phyloP scores from a whole-genome alignment of 176 grass and related monocot species.

The Rhynchospora breviuscula region DNA sequence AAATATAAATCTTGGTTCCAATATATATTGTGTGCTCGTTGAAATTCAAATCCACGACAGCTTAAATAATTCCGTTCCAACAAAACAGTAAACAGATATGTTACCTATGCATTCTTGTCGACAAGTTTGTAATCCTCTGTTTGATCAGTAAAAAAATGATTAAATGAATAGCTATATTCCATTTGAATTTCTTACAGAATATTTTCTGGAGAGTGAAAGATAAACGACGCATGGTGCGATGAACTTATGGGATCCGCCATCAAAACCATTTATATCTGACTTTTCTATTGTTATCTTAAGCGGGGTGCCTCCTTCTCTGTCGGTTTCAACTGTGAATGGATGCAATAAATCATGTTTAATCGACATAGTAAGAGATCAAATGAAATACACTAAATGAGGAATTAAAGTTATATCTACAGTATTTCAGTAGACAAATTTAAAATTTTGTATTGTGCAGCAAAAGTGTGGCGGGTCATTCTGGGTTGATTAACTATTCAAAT shows the following conservation, averaged over 20 bases:
- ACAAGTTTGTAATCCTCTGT: background rate
- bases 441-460: too few species aligned
- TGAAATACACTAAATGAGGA: too few species aligned
- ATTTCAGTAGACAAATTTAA: too few species aligned
- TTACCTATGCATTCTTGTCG: background rate
- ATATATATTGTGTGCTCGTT: background rate
- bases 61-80: background rate
- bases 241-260: slow-evolving; percentile 33
- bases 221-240: slow-evolving; percentile 41
- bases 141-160: background rate
- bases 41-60: background rate
- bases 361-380: background rate
- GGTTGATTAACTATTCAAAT: too few species aligned
- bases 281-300: slow-evolving; percentile 43
- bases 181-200: background rate
- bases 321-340: slow-evolving; percentile 55
- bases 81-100: background rate
- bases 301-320: slow-evolving; percentile 52
- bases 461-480: too few species aligned
- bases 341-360: background rate
- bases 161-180: background rate
- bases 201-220: background rate
- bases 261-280: slow-evolving; percentile 43
- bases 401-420: too few species aligned
- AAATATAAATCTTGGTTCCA: too few species aligned